Conservation (phyloP, 345 rosid genomes). For the Gynandropsis gynandra region DNA sequence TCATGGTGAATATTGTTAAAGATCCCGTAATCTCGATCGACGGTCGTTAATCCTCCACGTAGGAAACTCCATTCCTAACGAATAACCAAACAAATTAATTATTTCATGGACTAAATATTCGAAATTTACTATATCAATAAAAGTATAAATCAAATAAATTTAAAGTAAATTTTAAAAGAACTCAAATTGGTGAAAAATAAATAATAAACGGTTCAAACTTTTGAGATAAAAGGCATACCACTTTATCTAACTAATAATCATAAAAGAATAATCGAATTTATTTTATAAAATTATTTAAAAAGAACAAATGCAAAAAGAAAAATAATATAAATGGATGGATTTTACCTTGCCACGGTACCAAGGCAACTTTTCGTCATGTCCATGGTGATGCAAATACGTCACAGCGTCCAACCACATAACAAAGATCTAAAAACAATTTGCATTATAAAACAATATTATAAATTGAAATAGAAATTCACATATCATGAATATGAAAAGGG, state of each 20-base stretch:
- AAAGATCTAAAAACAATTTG: slow-evolving; percentile 41
- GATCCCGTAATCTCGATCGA: slow-evolving; percentile 76
- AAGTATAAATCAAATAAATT: too few relatives aligned
- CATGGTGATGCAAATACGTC: slow-evolving; percentile 88
- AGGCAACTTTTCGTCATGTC: slow-evolving; percentile 68
- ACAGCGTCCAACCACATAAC: slow-evolving; percentile 82
- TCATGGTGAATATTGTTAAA: slow-evolving; percentile 82
- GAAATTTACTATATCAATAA: too few relatives aligned
- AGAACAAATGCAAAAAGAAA: neutral
- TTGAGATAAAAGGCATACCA: too few relatives aligned
- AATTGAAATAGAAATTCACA: neutral
- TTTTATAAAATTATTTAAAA: neutral
- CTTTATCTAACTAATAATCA: too few relatives aligned
- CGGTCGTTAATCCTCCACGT: slow-evolving; percentile 82
- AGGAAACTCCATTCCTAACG: slow-evolving; percentile 89
- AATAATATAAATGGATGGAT: too few relatives aligned
- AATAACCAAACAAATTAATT: neutral
- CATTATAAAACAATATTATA: neutral
- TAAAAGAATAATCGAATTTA: neutral
- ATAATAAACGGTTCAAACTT: too few relatives aligned
- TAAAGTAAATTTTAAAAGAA: too few relatives aligned
- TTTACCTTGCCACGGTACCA: slow-evolving; percentile 93
- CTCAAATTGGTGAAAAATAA: too few relatives aligned
- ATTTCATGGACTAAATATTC: too few relatives aligned
- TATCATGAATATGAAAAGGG: neutral